Percentiles rank a stretch among this genome's conserved stretches.
phyloP scores from a whole-genome alignment of 2,329 filamentous ascomycete species.

The Zarea fungicola region DNA sequence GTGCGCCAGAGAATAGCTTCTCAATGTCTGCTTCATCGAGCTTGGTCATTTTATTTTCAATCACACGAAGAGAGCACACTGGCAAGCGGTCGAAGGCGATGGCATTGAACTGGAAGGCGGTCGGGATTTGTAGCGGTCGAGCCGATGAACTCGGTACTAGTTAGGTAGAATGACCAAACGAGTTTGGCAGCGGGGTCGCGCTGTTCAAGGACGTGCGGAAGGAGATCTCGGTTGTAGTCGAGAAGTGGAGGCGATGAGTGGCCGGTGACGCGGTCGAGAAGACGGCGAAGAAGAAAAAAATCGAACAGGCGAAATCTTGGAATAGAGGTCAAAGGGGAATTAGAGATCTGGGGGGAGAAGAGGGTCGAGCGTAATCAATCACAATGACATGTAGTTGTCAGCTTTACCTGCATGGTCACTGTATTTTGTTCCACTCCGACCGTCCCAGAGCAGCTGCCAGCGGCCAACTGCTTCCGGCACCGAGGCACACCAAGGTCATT shows the following conservation, averaged over 20 bases:
- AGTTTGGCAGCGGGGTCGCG: not conserved
- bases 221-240: not conserved
- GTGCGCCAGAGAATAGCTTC: constrained; percentile 70
- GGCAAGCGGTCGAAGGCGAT: not conserved
- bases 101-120: not conserved
- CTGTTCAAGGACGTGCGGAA: not conserved
- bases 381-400: too few species aligned
- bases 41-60: constrained; percentile 43
- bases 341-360: not conserved
- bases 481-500: too few species aligned
- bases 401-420: too few species aligned
- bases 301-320: not conserved
- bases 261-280: not conserved
- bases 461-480: too few species aligned
- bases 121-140: not conserved
- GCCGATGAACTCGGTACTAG: too few species aligned
- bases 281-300: not conserved
- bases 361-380: too few species aligned
- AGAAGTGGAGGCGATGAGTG: not conserved
- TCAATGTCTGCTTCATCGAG: constrained; percentile 57
- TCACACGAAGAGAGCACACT: not conserved
- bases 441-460: too few species aligned
- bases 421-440: too few species aligned
- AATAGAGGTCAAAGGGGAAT: not conserved
- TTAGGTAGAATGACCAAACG: not conserved